Conservation (phyloP, 2,329 filamentous ascomycete genomes). For the Xylaria sp. region DNA sequence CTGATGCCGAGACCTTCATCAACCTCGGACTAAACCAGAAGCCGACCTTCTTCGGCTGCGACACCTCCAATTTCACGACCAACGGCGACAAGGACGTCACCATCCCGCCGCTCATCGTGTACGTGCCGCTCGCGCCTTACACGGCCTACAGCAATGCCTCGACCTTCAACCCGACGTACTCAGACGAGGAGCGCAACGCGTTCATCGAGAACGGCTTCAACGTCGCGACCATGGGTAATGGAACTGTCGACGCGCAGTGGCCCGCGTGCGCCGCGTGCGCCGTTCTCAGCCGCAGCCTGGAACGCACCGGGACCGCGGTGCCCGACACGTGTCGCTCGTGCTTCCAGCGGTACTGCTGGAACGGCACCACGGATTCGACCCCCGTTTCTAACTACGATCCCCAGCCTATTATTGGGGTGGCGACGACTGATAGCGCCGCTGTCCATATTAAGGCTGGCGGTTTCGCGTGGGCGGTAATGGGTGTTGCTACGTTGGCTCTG, state of each 20-base stretch:
- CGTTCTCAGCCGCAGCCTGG: conserved; percentile 79
- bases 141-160: conserved; percentile 79
- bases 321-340: conserved; percentile 80
- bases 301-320: conserved; percentile 73
- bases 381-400: conserved; percentile 55
- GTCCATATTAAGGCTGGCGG: conserved; percentile 4
- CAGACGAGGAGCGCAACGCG: conserved; percentile 73
- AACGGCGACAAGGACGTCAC: conserved; percentile 45
- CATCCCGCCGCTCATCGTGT: conserved; percentile 77
- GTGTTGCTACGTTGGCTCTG: conserved; percentile 19
- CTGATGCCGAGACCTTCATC: conserved; percentile 80
- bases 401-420: conserved; percentile 37
- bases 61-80: conserved; percentile 66
- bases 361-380: conserved; percentile 70
- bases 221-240: conserved; percentile 84
- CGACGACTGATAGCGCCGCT: conserved; percentile 26
- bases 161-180: conserved; percentile 77
- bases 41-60: conserved; percentile 85
- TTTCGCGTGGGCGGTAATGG: conserved; percentile 21
- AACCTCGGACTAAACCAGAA: conserved; percentile 78
- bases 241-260: conserved; percentile 79
- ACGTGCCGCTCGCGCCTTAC: conserved; percentile 89
- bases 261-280: conserved; percentile 88
- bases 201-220: conserved; percentile 91
- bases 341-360: conserved; percentile 90